Percentiles rank a stretch among this genome's conserved stretches.
Conservation (phyloP, 129 eudicot species). For the Dittrichia graveolens region DNA sequence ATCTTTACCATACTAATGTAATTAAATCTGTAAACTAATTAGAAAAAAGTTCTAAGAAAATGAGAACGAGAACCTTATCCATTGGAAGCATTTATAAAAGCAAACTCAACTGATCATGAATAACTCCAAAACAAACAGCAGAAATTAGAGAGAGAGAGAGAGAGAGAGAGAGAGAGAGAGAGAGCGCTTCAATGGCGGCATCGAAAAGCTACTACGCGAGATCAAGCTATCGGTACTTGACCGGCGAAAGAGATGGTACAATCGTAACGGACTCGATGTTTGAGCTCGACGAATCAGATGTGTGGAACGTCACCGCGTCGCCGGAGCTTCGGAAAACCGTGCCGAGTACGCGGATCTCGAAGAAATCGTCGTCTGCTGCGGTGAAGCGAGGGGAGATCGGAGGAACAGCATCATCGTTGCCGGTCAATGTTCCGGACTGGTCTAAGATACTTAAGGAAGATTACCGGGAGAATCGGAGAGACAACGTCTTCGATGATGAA, state of each 20-base stretch:
- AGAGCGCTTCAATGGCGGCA: conserved; percentile 54
- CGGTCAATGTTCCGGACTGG: conserved; percentile 84
- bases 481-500: conserved; percentile 28
- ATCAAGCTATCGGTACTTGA: conserved; percentile 56
- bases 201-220: conserved; percentile 63
- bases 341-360: conserved; percentile 41
- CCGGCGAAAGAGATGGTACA: conserved; percentile 25
- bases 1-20: neutral
- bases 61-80: conserved; percentile 43
- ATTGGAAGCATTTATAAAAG: conserved; percentile 46
- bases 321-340: conserved; percentile 50
- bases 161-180: neutral
- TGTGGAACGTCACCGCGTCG: conserved; percentile 62
- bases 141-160: conserved; percentile 1
- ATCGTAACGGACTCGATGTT: conserved; percentile 38
- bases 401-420: conserved; percentile 57
- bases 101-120: conserved; percentile 26
- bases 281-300: conserved; percentile 80
- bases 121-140: conserved; percentile 29
- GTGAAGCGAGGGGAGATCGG: conserved; percentile 28
- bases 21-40: conserved; percentile 19
- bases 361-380: conserved; percentile 31
- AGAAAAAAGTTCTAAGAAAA: conserved; percentile 2
- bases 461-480: conserved; percentile 46
- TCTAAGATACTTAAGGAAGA: conserved; percentile 63